phyloP scores from a whole-genome alignment of 768 basidiomycete species.

The Mycena vulgaris region DNA sequence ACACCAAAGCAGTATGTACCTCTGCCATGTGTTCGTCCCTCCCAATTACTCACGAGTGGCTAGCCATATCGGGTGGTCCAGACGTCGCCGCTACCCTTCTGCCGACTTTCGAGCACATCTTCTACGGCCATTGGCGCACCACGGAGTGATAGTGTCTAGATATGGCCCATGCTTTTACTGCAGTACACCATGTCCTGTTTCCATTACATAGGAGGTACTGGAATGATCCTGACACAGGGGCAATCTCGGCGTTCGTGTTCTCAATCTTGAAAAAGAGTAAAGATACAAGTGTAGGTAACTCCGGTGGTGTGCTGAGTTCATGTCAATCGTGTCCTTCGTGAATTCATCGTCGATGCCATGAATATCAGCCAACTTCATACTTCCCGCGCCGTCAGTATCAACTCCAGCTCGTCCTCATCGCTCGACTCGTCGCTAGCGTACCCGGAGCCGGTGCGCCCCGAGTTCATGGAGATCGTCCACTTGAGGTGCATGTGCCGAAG shows the following conservation, averaged over 20 bases:
- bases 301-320: no score
- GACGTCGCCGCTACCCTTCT: not conserved
- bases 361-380: no score
- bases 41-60: not conserved
- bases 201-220: no score
- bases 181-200: no score
- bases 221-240: no score
- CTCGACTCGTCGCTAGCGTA: slow-evolving; percentile 26
- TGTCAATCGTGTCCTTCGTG: not conserved
- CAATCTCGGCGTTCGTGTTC: no score
- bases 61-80: not conserved
- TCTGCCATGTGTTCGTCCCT: not conserved
- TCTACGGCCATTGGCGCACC: slow-evolving; percentile 1
- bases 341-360: not conserved
- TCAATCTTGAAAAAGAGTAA: no score
- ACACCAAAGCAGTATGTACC: not conserved
- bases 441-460: slow-evolving; percentile 6
- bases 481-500: slow-evolving; percentile 37
- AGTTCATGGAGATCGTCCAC: slow-evolving; percentile 30
- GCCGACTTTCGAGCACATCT: not conserved
- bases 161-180: no score
- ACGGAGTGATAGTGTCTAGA: no score
- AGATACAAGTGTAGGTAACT: no score
- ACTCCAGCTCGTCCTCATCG: slow-evolving; percentile 32
- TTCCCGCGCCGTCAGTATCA: slow-evolving; percentile 3